phyloP scores from a whole-genome alignment of 495 filamentous ascomycete species.

The Acidiella bohemica region DNA sequence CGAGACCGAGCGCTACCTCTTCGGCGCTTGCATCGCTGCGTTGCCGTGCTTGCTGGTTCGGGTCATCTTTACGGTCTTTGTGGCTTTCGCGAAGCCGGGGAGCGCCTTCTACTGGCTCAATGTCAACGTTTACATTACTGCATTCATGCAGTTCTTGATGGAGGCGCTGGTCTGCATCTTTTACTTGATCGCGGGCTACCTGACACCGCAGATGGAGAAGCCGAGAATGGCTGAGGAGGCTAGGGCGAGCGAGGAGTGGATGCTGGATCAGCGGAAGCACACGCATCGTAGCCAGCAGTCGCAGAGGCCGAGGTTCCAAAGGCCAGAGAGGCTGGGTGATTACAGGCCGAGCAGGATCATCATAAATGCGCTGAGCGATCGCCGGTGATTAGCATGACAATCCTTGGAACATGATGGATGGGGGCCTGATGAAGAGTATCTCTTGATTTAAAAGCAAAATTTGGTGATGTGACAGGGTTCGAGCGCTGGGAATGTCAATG shows the following conservation, averaged over 20 bases:
- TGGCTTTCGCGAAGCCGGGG: conserved; percentile 6
- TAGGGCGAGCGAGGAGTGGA: neutral
- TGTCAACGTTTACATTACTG: conserved; percentile 15
- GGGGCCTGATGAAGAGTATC: no score
- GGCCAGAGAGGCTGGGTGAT: conserved; percentile 3
- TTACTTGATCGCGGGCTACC: conserved; percentile 12
- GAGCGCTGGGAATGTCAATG: no score
- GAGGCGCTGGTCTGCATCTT: conserved; percentile 13
- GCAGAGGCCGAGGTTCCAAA: neutral
- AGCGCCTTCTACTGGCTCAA: conserved; percentile 9
- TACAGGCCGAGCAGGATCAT: conserved; percentile 14
- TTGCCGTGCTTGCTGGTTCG: conserved; percentile 17
- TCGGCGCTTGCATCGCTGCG: conserved; percentile 6
- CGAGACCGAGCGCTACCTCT: conserved; percentile 5
- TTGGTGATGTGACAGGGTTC: no score
- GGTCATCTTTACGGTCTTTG: conserved; percentile 12
- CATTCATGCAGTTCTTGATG: conserved; percentile 20
- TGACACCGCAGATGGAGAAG: conserved; percentile 13
- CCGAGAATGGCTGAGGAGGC: neutral
- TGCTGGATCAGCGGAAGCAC: neutral
- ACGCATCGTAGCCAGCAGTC: neutral
- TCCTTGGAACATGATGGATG: no score
- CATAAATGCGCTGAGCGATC: conserved; percentile 3
- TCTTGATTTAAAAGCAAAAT: no score
- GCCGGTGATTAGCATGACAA: no score